Evolutionary conservation across 176 grass and related monocot genomes (phyloP), one percentile per base, ranked within the genome.

Genomic region (Juncus inflexus): DNA sequence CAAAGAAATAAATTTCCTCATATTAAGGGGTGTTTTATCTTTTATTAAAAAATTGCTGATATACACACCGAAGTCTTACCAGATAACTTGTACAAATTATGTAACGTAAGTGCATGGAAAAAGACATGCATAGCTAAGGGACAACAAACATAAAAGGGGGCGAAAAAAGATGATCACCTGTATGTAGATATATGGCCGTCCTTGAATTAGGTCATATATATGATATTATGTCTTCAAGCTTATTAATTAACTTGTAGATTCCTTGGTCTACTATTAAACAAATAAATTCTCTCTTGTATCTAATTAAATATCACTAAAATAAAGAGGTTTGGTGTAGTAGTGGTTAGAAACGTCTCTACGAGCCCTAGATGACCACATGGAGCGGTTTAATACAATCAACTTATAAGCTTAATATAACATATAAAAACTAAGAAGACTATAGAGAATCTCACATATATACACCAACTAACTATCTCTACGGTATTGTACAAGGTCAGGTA

Each of bases 301-400:
- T 47, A 12, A 45, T 6, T 51, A 62, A 35, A 9, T 62, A 60
- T 43, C 59, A 28, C 19, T 62, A 36, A 49, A 56, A 61, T 35
- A 52, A 45, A 50, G 57, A 62, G 70, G 12, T 74, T 50, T 62
- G 70, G 41, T 74, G 59, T 12, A 11, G 40, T 61, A 74, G 70
- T 74, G 9, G 70, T 74, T 74, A 47, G 56, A 50, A 2, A 51
- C 70, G 45, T 12, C 41, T 51, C 45, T 58, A 40, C 45, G 13
- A 62, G 3, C n/a, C 56, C 50, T 62, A 37, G n/a, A 74, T 74
- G 57, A 14, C 39, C 65, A 74, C 70, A 74, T 74, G 70, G 41
- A 15, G 12, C 45, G 42, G 37, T 40, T 16, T 74, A 40, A 37
- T 68, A 52, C n/a, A 36, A 68, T 8, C 35, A 40, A 54, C 37